Percentiles rank a stretch among this genome's conserved stretches.
These are phyloP conservation scores for Alternaria sp. DNA, from an alignment of 2,329 filamentous ascomycete species.

Conservation along the genomic window DNA sequence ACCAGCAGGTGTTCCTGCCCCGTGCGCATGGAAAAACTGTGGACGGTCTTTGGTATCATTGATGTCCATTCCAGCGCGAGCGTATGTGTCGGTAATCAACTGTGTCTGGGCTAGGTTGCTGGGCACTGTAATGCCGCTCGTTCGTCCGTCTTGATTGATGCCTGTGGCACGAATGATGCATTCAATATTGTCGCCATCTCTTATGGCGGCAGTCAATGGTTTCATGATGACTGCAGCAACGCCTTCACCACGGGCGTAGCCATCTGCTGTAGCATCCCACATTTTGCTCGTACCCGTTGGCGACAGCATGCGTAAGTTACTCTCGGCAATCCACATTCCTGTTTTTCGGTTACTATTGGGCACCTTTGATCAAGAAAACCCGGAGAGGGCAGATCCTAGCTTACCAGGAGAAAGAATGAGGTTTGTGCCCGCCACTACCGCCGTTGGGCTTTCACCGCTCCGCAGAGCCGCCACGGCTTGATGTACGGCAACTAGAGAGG, in stretches of 20 bases:
- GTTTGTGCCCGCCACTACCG: conserved; percentile 27
- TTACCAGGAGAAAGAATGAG: conserved; percentile 20
- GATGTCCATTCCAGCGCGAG: conserved; percentile 46
- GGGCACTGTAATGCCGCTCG: conserved; percentile 53
- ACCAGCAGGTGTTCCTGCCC: not conserved
- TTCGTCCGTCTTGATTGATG: conserved; percentile 53
- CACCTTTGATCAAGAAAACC: not conserved
- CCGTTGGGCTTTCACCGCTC: conserved; percentile 25
- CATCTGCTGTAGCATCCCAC: conserved; percentile 56
- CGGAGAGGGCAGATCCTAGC: not conserved
- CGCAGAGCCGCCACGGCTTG: conserved; percentile 24
- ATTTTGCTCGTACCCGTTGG: conserved; percentile 38
- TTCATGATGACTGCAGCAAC: conserved; percentile 63
- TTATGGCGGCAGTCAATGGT: conserved; percentile 58
- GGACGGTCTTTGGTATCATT: conserved; percentile 18
- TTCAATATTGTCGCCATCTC: conserved; percentile 57
- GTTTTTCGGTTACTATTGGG: not conserved
- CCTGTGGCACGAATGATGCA: conserved; percentile 51
- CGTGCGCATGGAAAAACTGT: conserved; percentile 40
- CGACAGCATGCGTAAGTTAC: conserved; percentile 45
- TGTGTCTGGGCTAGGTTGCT: conserved; percentile 55
- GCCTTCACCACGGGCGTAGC: conserved; percentile 64
- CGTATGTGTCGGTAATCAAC: conserved; percentile 47
- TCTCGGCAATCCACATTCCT: conserved; percentile 27
- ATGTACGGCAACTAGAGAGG: conserved; percentile 43